These are phyloP conservation scores for Talaromyces adpressus DNA, from an alignment of 495 filamentous ascomycete genomes.

Conservation along the genomic window DNA sequence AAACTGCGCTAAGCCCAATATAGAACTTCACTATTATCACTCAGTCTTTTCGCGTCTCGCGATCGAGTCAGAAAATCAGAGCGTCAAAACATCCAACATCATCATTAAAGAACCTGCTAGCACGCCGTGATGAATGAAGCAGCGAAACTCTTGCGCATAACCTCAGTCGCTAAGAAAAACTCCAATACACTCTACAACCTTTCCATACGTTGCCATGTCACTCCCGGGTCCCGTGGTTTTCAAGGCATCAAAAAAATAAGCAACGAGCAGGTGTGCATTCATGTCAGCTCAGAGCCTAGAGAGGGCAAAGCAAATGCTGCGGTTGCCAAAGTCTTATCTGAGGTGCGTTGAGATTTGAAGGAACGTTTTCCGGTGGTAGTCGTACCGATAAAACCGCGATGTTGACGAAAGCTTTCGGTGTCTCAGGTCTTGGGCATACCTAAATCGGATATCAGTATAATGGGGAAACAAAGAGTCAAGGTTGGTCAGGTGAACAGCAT, in stretches of 20 bases:
- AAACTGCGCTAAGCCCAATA: not conserved
- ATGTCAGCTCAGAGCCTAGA: not conserved
- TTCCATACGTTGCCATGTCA: not conserved
- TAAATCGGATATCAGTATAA: not conserved
- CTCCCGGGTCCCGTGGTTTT: not conserved
- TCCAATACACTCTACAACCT: not conserved
- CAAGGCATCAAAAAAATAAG: not conserved
- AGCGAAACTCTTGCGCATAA: not conserved
- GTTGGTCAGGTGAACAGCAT: not conserved
- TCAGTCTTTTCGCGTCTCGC: not conserved
- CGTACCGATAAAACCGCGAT: not conserved
- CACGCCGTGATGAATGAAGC: not conserved
- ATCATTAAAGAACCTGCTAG: not conserved
- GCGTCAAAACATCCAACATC: not conserved
- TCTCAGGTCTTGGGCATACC: not conserved
- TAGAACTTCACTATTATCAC: not conserved
- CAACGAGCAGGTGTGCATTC: not conserved
- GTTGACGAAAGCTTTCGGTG: not conserved
- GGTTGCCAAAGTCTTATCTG: not conserved
- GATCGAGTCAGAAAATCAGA: not conserved
- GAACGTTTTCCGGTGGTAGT: not conserved
- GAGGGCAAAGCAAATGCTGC: not conserved
- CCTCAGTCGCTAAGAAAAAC: not conserved
- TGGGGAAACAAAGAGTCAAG: not conserved
- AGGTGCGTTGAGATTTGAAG: not conserved